Percentiles rank a stretch among this genome's conserved stretches.
phyloP scores from a whole-genome alignment of 1,284 basidiomycete species.

The Pterulicium gracile region DNA sequence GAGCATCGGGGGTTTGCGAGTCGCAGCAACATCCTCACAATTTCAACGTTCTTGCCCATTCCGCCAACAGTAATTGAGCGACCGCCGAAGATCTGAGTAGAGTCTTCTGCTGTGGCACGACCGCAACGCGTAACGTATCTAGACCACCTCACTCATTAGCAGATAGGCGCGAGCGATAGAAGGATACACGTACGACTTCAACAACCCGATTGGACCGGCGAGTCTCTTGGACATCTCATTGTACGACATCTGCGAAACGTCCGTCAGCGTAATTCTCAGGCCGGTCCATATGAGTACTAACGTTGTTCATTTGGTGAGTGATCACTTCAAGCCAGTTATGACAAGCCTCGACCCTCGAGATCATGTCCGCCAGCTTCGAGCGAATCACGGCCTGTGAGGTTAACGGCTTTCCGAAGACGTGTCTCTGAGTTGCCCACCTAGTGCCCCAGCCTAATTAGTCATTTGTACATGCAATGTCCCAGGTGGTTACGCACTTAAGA shows the following conservation, averaged over 20 bases:
- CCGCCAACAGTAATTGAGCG: conserved; percentile 48
- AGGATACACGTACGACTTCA: conserved; percentile 46
- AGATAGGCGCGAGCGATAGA: conserved; percentile 1
- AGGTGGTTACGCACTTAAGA: conserved; percentile 42
- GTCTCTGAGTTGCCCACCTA: conserved; percentile 76
- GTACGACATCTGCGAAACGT: conserved; percentile 54
- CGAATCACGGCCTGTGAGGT: conserved; percentile 87
- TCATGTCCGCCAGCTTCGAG: conserved; percentile 81
- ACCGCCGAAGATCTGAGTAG: conserved; percentile 54
- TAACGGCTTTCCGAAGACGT: conserved; percentile 86
- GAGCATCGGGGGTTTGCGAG: conserved; percentile 4
- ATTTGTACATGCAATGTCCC: conserved; percentile 1
- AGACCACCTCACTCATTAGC: conserved; percentile 7
- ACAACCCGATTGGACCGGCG: conserved; percentile 62
- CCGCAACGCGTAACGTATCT: conserved; percentile 60
- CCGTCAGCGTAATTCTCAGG: conserved; percentile 3
- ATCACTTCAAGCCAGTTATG: conserved; percentile 88
- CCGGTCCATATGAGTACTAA: conserved; percentile 23
- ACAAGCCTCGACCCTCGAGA: conserved; percentile 77
- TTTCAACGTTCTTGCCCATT: conserved; percentile 59
- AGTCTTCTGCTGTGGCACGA: conserved; percentile 64
- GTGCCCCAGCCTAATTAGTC: conserved; percentile 3
- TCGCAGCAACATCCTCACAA: conserved; percentile 25
- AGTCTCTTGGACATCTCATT: conserved; percentile 69
- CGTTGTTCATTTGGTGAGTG: conserved; percentile 90